Evolutionary conservation across 2,329 filamentous ascomycete species (phyloP).

Genomic region (Neofusicoccum cordaticola): DNA sequence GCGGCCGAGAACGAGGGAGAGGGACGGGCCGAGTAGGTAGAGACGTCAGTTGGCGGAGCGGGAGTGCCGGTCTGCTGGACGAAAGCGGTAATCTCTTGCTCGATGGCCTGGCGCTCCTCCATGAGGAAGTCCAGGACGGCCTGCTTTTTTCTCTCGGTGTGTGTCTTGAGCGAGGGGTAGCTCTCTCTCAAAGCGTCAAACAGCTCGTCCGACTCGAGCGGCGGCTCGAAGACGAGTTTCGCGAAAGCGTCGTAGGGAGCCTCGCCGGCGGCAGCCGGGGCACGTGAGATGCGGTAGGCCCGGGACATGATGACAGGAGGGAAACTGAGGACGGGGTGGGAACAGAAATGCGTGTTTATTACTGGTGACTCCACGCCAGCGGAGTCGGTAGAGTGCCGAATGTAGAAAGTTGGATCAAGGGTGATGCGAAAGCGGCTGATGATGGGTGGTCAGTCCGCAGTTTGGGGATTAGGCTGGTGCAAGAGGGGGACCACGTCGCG

Average conservation of each 20-base stretch:
- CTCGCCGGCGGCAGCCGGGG: neutral
- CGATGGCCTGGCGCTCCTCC: slow-evolving; percentile 16
- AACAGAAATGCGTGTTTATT: slow-evolving; percentile 2
- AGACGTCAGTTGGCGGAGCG: neutral
- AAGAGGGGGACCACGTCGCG: neutral
- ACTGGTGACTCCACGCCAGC: slow-evolving; percentile 7
- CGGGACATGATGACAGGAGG: slow-evolving; percentile 6
- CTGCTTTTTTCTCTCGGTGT: slow-evolving; percentile 19
- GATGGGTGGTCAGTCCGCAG: neutral
- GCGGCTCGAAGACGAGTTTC: slow-evolving; percentile 18
- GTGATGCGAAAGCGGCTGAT: neutral
- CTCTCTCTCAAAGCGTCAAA: slow-evolving; percentile 16
- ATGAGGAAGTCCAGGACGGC: slow-evolving; percentile 19
- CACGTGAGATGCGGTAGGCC: slow-evolving; percentile 18
- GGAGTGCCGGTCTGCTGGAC: slow-evolving; percentile 1
- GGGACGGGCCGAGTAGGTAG: neutral
- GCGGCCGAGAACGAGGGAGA: slow-evolving; percentile 6
- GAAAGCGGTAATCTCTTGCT: slow-evolving; percentile 16
- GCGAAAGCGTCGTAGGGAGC: slow-evolving; percentile 11
- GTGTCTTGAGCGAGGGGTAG: slow-evolving; percentile 16
- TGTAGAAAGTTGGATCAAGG: neutral
- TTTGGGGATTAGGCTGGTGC: neutral
- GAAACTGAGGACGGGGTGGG: neutral
- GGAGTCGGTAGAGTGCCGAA: slow-evolving; percentile 7
- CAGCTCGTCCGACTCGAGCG: slow-evolving; percentile 19